Base-by-base conservation (phyloP, 148 eudicot species). In the Chenopodium formosanum region DNA sequence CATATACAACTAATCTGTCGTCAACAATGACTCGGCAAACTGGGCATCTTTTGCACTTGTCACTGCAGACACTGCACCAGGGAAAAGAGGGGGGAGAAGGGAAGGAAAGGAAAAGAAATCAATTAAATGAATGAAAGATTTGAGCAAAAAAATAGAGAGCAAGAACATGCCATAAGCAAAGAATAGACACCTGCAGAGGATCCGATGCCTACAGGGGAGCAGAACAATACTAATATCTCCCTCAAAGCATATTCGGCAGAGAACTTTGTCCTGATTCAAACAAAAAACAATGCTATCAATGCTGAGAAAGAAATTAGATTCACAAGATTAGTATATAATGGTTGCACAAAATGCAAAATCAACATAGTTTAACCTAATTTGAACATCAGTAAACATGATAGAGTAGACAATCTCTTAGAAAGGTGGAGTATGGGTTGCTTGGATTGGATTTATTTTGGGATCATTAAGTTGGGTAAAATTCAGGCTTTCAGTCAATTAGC, bases 161-260 rank as follows among this genome's bases (percentile, higher is more conserved):
- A 62, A 25, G 9, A 62, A 62, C 7, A 62, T 20, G 66, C 27
- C 75, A 46, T 46, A 22, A 40, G 53, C 46, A 40, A 53, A 32
- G 19, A 64, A 22, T 13, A 67, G 81, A 46, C 83, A 95, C 97
- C 97, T 90, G 95, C 99, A 96, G 19, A 96, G 91, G 31, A 96
- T 85, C 40, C 95, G 95, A 86, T 96, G 99, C 86, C 91, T 90
- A 70, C 99, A 93, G 4, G 99, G 99, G 81, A 95, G 91, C 82
- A 95, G 88, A 81, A 95, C 99, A 29, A 88, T 80, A 80, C 90
- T 80, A 34, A 95, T 92, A 86, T 95, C 97, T 81, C 97, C 88
- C 90, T 96, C 99, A 66, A 92, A 96, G 92, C 99, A 96, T 80
- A 94, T 86, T 81, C 98, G 87, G 56, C 98, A 96, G 16, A 96